Evolutionary conservation across 2,329 filamentous ascomycete species (phyloP), one percentile per base, ranked within the genome.

Genomic region (Fusarium hostae): DNA sequence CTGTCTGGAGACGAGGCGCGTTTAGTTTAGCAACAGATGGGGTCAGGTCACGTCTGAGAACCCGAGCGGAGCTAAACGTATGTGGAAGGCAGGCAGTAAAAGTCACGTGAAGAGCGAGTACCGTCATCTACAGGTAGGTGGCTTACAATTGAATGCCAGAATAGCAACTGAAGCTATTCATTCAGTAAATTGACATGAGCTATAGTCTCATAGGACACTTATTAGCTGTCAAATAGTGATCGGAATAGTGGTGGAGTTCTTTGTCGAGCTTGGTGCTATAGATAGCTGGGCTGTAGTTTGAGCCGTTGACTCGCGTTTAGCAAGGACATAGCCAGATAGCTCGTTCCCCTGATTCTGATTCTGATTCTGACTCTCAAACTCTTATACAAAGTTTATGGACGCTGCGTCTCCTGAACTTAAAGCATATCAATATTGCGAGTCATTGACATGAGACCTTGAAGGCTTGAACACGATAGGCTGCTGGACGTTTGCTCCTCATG

Each of bases 221-320:
- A 16, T 15, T 9, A n/a, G 40, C 24, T 50, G 43, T 18, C 55
- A 51, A 41, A 24, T 32, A 60, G 24, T 32, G 22, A 34, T 39
- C 5, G 34, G 18, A 32, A 51, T 22, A 47, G 47, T 37, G 48
- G 65, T 68, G 65, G 65, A 68, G 64, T 68, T 52, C 9, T 26
- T 34, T 68, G 22, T 39, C 16, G 35, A 63, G 37, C 61, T 51
- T 39, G 51, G 39, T 45, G n/a, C 58, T 57, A 43, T 39, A 39
- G 40, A 57, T 57, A 44, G 39, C 39, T 51, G 57, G 64, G 65
- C 65, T 68, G 65, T 47, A 63, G 44, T 68, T 68, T 68, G 64
- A 68, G 65, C 59, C 65, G 50, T 68, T 69, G 64, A 68, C 65
- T 68, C 63, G 55, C 11, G 65, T 61, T 40, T 24, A 56, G 18